Evolutionary conservation across 768 basidiomycete genomes (phyloP), one percentile per base, ranked within the genome.

Genomic region (Lentinula boryana): DNA sequence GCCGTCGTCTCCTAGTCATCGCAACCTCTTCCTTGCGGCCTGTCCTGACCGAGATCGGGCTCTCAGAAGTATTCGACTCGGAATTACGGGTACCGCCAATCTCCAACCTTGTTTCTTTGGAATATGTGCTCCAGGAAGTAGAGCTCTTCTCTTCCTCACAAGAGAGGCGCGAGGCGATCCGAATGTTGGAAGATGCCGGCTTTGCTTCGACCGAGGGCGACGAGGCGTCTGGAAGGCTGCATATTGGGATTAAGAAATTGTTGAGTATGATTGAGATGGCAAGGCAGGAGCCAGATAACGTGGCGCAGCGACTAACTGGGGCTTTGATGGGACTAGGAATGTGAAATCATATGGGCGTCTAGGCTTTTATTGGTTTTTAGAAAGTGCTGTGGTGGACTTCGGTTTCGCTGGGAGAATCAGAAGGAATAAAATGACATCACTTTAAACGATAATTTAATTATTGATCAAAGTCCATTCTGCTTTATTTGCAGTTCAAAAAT

Each of bases 191-290:
- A 27, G 84, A 91, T 59, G 89, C 92, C 1, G 92, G 91, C 10
- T 86, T 95, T 63, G 83, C 80, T 10, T 68, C 75, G 16, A 73
- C 74, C 6, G 78, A 79, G n/a, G 75, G 77, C 57, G 78, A 78
- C 35, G 78, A 75, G 13, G 70, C 79, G 48, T 70, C 74, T 10
- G 68, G 80, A 13, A 79, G 76, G 51, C 65, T 95, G 65, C 84
- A 88, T 63, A 88, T 98, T 51, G 97, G 97, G 0, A 86, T 99
- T 68, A 98, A 98, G 85, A 95, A 91, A 74, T 68, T 99, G 71
- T 72, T 99, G 69, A 93, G 87, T 62, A 81, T 91, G 59, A 80
- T 95, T 18, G 97, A 99, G 80, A 98, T 97, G 95, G 92, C 95
- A 52, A 81, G 96, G 68, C 97, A 98, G 75, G 96, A 97, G 68